Percentiles rank a stretch among this genome's conserved stretches.
These are phyloP conservation scores for Penicillium verhagenii DNA, from an alignment of 495 filamentous ascomycete genomes.

Conservation along the genomic window DNA sequence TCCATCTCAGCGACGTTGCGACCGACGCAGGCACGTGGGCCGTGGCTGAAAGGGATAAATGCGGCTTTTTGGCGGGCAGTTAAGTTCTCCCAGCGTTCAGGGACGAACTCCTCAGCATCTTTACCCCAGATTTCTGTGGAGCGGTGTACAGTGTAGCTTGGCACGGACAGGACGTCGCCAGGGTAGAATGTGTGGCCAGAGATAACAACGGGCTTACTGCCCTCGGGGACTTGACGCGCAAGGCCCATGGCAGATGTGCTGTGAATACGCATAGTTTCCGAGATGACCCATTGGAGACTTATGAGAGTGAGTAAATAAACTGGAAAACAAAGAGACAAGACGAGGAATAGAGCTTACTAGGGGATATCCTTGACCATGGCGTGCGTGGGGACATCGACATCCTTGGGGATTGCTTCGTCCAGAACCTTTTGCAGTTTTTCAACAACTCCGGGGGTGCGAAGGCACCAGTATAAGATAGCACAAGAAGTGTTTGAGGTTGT, in stretches of 20 bases:
- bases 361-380: constrained; percentile 68
- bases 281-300: constrained; percentile 71
- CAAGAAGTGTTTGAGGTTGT: constrained; percentile 89
- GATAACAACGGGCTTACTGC: constrained; percentile 53
- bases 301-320: background rate
- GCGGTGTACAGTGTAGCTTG: constrained; percentile 86
- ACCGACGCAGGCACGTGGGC: constrained; percentile 81
- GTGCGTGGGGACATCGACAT: constrained; percentile 63
- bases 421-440: constrained; percentile 68
- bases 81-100: constrained; percentile 68
- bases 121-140: constrained; percentile 77
- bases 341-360: constrained; percentile 31
- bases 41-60: constrained; percentile 82
- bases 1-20: constrained; percentile 93
- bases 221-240: constrained; percentile 71
- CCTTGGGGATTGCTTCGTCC: constrained; percentile 62
- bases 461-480: constrained; percentile 75
- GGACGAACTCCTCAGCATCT: constrained; percentile 75
- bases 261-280: constrained; percentile 91
- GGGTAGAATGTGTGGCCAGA: constrained; percentile 64
- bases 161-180: constrained; percentile 77
- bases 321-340: background rate
- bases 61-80: constrained; percentile 69
- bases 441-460: constrained; percentile 68
- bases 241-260: constrained; percentile 85